Evolutionary conservation across 352 stramenopile genomes (phyloP), one percentile per base, ranked within the genome.

Genomic region (Pythium periplocum): DNA sequence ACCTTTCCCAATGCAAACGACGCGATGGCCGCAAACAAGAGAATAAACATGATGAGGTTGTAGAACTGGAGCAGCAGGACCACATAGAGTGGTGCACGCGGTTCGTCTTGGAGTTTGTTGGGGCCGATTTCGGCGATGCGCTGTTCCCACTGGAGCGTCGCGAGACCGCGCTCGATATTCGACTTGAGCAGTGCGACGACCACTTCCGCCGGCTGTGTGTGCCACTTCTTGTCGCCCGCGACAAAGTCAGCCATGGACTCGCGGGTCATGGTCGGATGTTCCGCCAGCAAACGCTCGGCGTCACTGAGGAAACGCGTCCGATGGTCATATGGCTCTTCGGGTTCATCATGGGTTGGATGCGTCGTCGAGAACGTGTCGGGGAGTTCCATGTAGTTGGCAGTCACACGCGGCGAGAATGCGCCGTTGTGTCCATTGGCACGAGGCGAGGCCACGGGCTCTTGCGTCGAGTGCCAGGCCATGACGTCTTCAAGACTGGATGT

Each of bases 1-100:
- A 65, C 86, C 37, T 89, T 78, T 30, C 81, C 69, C 4, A 91
- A 55, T 0, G 63, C 64, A n/a, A 86, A 55, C 5, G 75, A 83
- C 3, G 75, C 74, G 34, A 86, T 37, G 0, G 76, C 65, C 0
- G 81, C 81, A 30, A 89, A 66, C 4, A 91, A 45, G 38, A 91
- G 62, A 63, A 91, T 69, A 9, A 45, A 53, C 47, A 89, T 86
- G 53, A 91, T 89, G 33, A 91, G 57, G 44, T 91, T 91, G 71
- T 86, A 89, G 62, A 91, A 89, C 50, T 91, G 81, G 30, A 89
- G 59, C 2, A 88, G 26, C 45, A 91, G 89, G 7, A 84, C 58
- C 40, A 88, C 76, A 41, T 70, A 57, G n/a, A 91, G 48, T 0
- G 78, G 78, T 6, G 78, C 74, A 12, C 62, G 71, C 4, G 71